These are phyloP conservation scores for Colletotrichum chrysophilum DNA, from an alignment of 2,329 filamentous ascomycete species.

Conservation along the genomic window DNA sequence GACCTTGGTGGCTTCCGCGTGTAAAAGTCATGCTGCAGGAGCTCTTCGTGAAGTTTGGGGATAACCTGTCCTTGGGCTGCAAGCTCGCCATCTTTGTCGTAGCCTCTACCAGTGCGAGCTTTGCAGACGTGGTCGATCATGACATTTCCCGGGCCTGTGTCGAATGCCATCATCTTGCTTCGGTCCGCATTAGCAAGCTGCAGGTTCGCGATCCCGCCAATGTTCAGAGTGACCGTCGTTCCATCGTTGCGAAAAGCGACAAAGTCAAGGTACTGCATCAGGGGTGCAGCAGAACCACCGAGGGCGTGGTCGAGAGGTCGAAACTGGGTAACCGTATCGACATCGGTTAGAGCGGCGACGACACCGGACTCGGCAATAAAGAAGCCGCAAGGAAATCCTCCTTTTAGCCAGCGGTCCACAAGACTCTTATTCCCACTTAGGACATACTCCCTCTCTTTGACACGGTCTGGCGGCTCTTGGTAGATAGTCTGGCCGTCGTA, in stretches of 20 bases:
- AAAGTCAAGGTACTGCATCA: constrained; percentile 38
- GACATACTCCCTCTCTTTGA: constrained; percentile 23
- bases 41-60: constrained; percentile 22
- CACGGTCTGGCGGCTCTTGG: constrained; percentile 31
- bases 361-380: constrained; percentile 35
- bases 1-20: constrained; percentile 30
- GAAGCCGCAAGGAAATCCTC: constrained; percentile 24
- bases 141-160: constrained; percentile 33
- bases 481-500: constrained; percentile 36
- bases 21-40: constrained; percentile 30
- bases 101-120: constrained; percentile 25
- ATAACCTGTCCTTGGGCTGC: constrained; percentile 28
- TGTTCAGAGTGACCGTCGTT: constrained; percentile 31
- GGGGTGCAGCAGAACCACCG: constrained; percentile 30
- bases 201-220: constrained; percentile 35
- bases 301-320: constrained; percentile 33
- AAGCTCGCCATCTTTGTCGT: constrained; percentile 31
- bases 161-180: constrained; percentile 35
- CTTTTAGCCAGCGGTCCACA: constrained; percentile 29
- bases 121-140: constrained; percentile 34
- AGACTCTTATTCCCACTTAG: constrained; percentile 27
- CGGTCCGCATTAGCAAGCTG: constrained; percentile 32
- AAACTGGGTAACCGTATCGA: constrained; percentile 34
- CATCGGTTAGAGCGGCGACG: constrained; percentile 31
- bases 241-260: constrained; percentile 30